These are phyloP conservation scores for Draba incana DNA, from an alignment of 345 rosid genomes.

Conservation along the genomic window DNA sequence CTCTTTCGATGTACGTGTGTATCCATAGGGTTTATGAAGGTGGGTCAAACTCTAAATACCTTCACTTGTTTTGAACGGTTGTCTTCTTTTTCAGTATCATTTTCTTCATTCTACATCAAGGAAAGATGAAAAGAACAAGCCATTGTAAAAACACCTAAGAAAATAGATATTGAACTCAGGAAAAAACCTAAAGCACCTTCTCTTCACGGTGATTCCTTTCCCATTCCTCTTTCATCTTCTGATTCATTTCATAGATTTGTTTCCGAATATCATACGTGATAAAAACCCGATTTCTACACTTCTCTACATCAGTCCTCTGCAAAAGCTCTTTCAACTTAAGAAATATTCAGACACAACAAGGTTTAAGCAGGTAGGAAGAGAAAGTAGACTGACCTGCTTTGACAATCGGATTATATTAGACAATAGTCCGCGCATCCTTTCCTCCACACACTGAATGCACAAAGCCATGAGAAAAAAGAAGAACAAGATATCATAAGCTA, in stretches of 20 bases:
- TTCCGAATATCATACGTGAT: conserved; percentile 71
- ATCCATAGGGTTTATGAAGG: conserved; percentile 6
- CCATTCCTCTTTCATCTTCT: conserved; percentile 73
- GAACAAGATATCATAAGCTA: neutral
- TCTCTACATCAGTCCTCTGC: conserved; percentile 82
- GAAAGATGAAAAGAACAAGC: neutral
- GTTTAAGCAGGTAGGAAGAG: neutral
- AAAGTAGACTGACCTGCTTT: conserved; percentile 64
- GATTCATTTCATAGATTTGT: conserved; percentile 71
- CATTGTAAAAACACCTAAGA: conserved; percentile 3
- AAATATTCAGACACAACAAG: conserved; percentile 25
- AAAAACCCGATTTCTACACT: conserved; percentile 58
- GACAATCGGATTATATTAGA: conserved; percentile 67
- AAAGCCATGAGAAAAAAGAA: conserved; percentile 39
- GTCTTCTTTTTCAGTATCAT: conserved; percentile 69
- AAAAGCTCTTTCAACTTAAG: conserved; percentile 35
- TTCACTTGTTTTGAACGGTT: conserved; percentile 52
- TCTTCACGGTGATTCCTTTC: conserved; percentile 74
- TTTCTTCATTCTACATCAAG: conserved; percentile 51
- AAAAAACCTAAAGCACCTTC: conserved; percentile 67
- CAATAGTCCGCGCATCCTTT: conserved; percentile 79
- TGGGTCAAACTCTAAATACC: conserved; percentile 47
- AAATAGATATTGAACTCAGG: conserved; percentile 7
- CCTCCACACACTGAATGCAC: conserved; percentile 74
- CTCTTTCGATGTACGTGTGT: conserved; percentile 14